Evolutionary conservation across 2,329 filamentous ascomycete species (phyloP), one percentile per base, ranked within the genome.

Genomic region (Monosporascus cannonballus): DNA sequence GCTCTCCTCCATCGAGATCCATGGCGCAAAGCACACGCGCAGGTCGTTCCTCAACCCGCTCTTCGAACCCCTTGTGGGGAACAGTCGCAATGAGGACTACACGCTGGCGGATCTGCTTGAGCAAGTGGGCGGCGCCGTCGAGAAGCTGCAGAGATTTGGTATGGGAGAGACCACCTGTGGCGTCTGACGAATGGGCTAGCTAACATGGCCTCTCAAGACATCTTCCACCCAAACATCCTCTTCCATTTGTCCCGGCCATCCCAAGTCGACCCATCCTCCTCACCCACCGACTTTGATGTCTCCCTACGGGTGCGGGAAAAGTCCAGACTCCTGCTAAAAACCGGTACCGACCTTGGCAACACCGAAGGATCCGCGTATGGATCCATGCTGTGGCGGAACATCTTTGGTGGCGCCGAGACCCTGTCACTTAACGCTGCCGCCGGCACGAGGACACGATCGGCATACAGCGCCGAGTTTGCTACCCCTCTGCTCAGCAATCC

Each of bases 331-430:
- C 84, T 91, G 54, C 81, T 97, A 64, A 96, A 96, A 75, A 96
- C 92, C 0, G 94, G 94, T 54, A 97, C 94, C 8, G 93, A 97
- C 67, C 80, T 96, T 46, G 94, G 94, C 57, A 96, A 95, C 66
- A 85, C 90, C 22, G 94, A 99, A 71, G 94, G 93, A 37, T 96
- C 92, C 7, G 93, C 92, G 4, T 97, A 96, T 67, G 86, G 89
- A 59, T 93, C 94, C 60, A 79, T 91, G 45, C 79, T 93, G 49
- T 86, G 91, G 76, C 86, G 94, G 61, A 99, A 99, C 71, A 80
- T 99, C 54, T 90, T 99, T 67, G 94, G 94, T 49, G 94, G 94
- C 39, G 94, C 92, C 24, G 94, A 99, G 74, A 88, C 87, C 52
- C 74, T 99, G 57, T 90, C 89, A 50, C 75, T 96, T 54, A 93